Evolutionary conservation across 306 rosid species (phyloP), one percentile per base, ranked within the genome.

Genomic region (Quercus bicolor): DNA sequence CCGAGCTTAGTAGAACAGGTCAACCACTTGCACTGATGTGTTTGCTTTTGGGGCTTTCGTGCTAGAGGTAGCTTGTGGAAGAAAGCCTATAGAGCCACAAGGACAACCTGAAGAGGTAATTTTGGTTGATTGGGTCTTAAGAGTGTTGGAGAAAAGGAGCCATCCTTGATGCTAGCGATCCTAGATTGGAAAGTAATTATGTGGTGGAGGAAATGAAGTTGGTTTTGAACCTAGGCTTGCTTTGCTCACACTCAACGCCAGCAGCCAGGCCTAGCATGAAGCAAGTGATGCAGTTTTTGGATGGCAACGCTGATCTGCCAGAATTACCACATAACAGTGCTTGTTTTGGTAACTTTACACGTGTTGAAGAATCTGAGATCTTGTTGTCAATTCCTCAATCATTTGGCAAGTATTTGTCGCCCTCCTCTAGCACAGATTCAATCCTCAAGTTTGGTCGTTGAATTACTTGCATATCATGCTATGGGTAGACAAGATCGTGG

Each of bases 41-140:
- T 92, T 77, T 70, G 84, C 92, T 28, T 92, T 87, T 59, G 92
- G 94, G 16, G 89, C 89, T 14, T 84, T 90, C 43, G 6, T 91
- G 68, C 86, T 92, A 0, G 97, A 92, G 69, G 92, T 90, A 10
- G 87, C 77, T 4, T 87, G 94, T 62, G 96, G 96, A 53, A 86
- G 90, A 57, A 89, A 87, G 81, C 96, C 97, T 0, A 85, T 87
- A 21, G 84, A 90, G 54, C 82, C 78, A 19, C 70, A 61, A 56
- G 74, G 75, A 2, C 82, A 29, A 20, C 54, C 71, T 20, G 85
- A 85, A 24, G 88, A 77, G 37, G 37, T 73, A 52, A 84, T 86
- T 43, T 81, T 92, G 82, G 86, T 90, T 71, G 94, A 90, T 56
- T 82, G 74, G 84, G 91, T 92, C 6, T 86, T 79, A 28, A 28